A percentile compares a stretch with the other conserved stretches of the same genome.
These are phyloP conservation scores for Acanthamoeba healyi DNA, from an alignment of 208 protist genomes.

Conservation along the genomic window DNA sequence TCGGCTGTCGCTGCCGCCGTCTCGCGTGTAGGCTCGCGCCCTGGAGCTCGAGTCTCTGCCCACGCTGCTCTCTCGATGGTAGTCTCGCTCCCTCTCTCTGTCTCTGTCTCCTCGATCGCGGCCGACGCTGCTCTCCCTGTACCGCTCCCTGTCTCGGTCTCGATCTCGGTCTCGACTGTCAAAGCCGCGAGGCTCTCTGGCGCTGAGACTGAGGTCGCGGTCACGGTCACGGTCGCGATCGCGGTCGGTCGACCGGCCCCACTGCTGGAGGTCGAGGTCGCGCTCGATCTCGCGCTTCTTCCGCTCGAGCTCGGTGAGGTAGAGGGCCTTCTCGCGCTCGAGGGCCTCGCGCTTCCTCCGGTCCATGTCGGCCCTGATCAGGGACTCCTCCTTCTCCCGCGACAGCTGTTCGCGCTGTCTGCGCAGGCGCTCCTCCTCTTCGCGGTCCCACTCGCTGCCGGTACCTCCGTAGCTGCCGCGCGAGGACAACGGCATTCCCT, in stretches of 20 bases:
- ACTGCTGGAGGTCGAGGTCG: conserved; percentile 5
- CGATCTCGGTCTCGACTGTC: conserved; percentile 18
- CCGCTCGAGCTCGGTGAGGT: conserved; percentile 26
- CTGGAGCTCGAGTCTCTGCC: too few relatives aligned
- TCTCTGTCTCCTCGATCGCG: neutral
- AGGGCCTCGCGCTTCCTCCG: neutral
- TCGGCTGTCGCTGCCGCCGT: neutral
- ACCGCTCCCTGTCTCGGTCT: neutral
- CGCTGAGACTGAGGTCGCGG: neutral
- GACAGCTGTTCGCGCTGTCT: neutral
- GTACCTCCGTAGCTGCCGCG: neutral
- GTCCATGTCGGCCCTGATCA: neutral
- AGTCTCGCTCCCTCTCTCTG: neutral
- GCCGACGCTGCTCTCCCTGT: neutral
- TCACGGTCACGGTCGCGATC: conserved; percentile 1
- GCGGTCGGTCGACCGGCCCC: neutral
- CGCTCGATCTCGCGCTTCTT: conserved; percentile 44
- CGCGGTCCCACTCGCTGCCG: neutral
- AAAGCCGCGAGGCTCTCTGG: neutral
- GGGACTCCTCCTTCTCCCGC: neutral
- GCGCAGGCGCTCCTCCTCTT: neutral
- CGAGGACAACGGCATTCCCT: neutral
- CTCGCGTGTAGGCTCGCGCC: too few relatives aligned
- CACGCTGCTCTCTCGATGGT: neutral
- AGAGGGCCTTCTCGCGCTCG: neutral